Evolutionary conservation across 2,329 filamentous ascomycete species (phyloP).

Genomic region (Albifimbria verrucaria): DNA sequence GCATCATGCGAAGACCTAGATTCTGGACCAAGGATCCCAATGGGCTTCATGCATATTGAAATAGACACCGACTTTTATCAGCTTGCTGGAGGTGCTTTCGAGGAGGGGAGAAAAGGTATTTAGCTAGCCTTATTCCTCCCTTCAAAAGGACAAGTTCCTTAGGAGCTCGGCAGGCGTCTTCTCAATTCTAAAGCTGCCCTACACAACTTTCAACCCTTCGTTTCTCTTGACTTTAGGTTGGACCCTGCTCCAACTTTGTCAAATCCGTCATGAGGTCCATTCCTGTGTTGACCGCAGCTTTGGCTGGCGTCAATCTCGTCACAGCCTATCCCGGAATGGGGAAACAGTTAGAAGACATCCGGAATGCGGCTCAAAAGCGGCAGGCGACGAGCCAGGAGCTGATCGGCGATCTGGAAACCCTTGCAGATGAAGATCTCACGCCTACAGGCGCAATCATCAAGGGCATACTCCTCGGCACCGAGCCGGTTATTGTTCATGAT

Average conservation of each 20-base stretch:
- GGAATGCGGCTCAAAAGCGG: background rate
- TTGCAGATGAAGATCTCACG: background rate
- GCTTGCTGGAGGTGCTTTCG: background rate
- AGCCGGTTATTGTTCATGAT: conserved; percentile 11
- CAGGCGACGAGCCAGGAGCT: background rate
- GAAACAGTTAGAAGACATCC: background rate
- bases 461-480: conserved; percentile 23
- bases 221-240: background rate
- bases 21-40: background rate
- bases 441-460: conserved; percentile 11
- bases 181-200: background rate
- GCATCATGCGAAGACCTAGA: background rate
- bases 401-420: background rate
- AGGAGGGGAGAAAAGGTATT: background rate
- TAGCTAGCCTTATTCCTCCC: background rate
- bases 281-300: background rate
- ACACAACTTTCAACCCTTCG: background rate
- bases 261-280: background rate
- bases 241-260: background rate
- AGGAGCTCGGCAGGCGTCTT: background rate
- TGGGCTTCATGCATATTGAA: background rate
- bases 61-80: background rate
- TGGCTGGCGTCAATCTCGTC: background rate
- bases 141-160: background rate
- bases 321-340: conserved; percentile 1